phyloP scores from a whole-genome alignment of 2,329 filamentous ascomycete species.

The Scytalidium lignicola region DNA sequence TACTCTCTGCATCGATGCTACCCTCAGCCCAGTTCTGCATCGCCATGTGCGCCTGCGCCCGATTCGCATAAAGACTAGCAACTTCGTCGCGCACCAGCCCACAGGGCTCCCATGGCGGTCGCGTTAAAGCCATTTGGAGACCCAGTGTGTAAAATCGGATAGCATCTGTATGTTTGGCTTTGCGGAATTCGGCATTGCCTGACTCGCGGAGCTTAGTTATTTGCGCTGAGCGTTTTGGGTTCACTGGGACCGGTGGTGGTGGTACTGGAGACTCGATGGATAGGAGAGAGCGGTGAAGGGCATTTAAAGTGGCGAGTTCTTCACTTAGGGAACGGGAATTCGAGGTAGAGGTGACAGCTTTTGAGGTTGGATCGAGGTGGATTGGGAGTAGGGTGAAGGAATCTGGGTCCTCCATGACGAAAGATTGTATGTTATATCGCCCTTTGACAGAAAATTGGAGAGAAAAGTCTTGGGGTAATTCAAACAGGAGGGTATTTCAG shows the following conservation, averaged over 20 bases:
- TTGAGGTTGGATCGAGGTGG: conserved; percentile 73
- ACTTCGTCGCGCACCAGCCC: conserved; percentile 82
- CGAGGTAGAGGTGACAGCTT: conserved; percentile 56
- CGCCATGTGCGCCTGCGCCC: conserved; percentile 86
- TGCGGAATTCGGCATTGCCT: conserved; percentile 79
- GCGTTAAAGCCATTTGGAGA: conserved; percentile 77
- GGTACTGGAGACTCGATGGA: conserved; percentile 61
- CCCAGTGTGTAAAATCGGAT: conserved; percentile 79
- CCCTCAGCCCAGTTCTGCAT: conserved; percentile 78
- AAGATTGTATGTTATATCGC: background rate
- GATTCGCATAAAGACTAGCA: conserved; percentile 72
- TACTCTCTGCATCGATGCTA: conserved; percentile 80
- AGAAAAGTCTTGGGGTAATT: no score
- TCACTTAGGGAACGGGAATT: conserved; percentile 47
- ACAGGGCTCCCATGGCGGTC: conserved; percentile 84
- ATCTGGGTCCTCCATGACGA: conserved; percentile 53
- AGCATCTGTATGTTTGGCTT: conserved; percentile 68
- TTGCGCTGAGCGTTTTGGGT: conserved; percentile 84
- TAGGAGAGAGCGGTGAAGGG: conserved; percentile 70
- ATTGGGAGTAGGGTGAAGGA: conserved; percentile 81
- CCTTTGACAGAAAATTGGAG: background rate
- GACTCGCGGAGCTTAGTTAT: conserved; percentile 87
- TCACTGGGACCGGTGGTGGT: conserved; percentile 82
- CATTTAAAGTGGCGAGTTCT: conserved; percentile 72
- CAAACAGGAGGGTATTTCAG: background rate